phyloP scores from a whole-genome alignment of 495 filamentous ascomycete genomes.

The Daldinia childiae region DNA sequence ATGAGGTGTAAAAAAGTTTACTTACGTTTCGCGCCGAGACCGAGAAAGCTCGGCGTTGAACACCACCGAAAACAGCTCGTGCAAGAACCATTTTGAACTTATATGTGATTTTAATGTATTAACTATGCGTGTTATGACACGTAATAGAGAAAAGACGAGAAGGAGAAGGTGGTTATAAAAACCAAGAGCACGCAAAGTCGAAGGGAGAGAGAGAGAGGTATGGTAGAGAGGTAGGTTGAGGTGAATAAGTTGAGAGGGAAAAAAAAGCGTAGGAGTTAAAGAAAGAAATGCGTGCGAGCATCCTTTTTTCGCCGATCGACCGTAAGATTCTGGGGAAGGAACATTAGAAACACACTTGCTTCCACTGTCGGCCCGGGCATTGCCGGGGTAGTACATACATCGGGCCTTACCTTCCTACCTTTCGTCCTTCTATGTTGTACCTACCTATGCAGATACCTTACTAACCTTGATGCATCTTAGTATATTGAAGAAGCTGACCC shows the following conservation, averaged over 20 bases:
- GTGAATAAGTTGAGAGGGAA: conserved; percentile 12
- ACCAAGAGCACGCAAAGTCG: background rate
- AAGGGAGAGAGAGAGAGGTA: background rate
- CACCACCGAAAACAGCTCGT: conserved; percentile 47
- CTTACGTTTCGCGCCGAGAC: conserved; percentile 88
- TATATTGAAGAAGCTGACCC: background rate
- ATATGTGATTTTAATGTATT: conserved; percentile 5
- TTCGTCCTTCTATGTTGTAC: background rate
- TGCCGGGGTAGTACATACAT: conserved; percentile 14
- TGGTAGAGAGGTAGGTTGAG: conserved; percentile 1
- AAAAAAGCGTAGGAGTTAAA: conserved; percentile 3
- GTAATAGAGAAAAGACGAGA: conserved; percentile 12
- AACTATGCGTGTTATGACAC: conserved; percentile 10
- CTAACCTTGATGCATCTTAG: background rate
- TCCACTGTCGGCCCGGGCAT: conserved; percentile 10
- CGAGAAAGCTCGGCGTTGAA: conserved; percentile 94
- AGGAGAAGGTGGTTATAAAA: background rate
- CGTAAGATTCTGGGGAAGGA: background rate
- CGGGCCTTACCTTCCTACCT: background rate
- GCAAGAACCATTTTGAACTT: conserved; percentile 41
- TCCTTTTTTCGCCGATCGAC: conserved; percentile 3
- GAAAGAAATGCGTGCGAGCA: background rate
- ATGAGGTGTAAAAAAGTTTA: conserved; percentile 10
- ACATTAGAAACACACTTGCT: background rate
- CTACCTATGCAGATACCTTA: conserved; percentile 2